Conservation (phyloP, 305 asterid genomes). For the Fraxinus sp. region DNA sequence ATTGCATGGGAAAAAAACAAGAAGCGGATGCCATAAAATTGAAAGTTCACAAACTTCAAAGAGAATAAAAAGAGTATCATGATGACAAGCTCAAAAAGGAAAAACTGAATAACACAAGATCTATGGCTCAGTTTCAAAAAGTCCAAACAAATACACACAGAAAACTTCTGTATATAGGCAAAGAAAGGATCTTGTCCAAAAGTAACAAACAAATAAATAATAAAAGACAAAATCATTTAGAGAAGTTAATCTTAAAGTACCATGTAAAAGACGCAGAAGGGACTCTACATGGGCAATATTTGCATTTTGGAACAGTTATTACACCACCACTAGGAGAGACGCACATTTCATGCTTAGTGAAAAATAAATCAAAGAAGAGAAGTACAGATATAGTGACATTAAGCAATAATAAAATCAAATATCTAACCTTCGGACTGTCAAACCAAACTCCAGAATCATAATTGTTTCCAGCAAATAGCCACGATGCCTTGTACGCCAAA, state of each 20-base stretch:
- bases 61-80: not conserved
- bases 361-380: conserved; percentile 12
- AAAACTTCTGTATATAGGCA: not conserved
- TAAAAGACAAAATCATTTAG: not conserved
- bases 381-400: not conserved
- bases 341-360: conserved; percentile 6
- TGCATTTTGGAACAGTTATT: conserved; percentile 12
- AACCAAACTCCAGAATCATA: conserved; percentile 93
- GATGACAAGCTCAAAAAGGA: conserved; percentile 2
- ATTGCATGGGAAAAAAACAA: not conserved
- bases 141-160: not conserved
- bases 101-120: not conserved
- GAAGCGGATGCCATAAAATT: not conserved
- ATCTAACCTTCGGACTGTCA: conserved; percentile 79
- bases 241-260: not conserved
- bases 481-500: conserved; percentile 87
- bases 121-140: not conserved
- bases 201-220: not conserved
- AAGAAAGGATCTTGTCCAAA: not conserved
- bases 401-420: conserved; percentile 20
- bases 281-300: not conserved
- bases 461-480: conserved; percentile 93
- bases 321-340: conserved; percentile 15
- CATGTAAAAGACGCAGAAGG: not conserved
- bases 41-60: not conserved